Conservation (phyloP, 192 early-diverging fungal genomes). For the Coemansia sp. region DNA sequence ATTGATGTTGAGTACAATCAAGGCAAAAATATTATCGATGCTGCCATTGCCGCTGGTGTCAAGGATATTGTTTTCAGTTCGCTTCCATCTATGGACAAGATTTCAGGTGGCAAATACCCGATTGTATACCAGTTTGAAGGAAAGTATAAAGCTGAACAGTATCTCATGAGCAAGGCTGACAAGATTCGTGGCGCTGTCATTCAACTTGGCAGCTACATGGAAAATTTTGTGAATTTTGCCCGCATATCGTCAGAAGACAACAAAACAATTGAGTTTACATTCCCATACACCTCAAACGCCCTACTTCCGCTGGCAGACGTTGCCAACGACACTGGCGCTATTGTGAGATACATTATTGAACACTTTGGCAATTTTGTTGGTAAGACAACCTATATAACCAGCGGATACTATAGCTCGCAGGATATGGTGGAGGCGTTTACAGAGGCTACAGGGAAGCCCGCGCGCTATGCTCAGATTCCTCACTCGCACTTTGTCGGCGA, state of each 20-base stretch:
- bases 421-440: conserved; percentile 43
- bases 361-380: conserved; percentile 31
- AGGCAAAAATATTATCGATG: conserved; percentile 39
- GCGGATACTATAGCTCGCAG: conserved; percentile 33
- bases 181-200: conserved; percentile 24
- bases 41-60: conserved; percentile 31
- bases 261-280: conserved; percentile 34
- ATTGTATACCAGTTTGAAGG: conserved; percentile 38
- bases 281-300: conserved; percentile 19
- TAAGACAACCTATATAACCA: conserved; percentile 13
- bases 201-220: conserved; percentile 38
- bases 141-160: conserved; percentile 38
- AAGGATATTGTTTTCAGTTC: conserved; percentile 26
- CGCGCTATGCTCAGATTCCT: conserved; percentile 33
- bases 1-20: conserved; percentile 32
- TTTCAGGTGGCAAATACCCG: conserved; percentile 29
- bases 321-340: conserved; percentile 30
- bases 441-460: conserved; percentile 34
- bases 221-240: conserved; percentile 29
- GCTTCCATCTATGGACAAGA: conserved; percentile 26
- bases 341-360: conserved; percentile 36
- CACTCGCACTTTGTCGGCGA: conserved; percentile 5
- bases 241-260: conserved; percentile 37
- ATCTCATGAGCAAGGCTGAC: conserved; percentile 27
- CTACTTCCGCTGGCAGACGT: conserved; percentile 38